Base-by-base conservation (phyloP, 2,329 filamentous ascomycete genomes). In the Fusarium sp. region DNA sequence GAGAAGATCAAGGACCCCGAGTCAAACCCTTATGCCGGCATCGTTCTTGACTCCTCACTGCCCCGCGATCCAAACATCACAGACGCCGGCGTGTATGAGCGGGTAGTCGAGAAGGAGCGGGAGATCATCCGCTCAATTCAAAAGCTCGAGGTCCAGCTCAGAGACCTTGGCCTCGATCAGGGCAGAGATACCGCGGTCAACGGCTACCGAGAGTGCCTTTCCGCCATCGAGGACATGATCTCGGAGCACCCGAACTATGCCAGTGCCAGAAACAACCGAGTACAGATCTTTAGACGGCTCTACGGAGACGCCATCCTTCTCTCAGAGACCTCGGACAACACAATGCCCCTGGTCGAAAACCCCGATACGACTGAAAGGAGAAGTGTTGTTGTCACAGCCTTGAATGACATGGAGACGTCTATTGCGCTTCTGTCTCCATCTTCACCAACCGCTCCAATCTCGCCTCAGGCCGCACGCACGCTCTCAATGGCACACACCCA, bases 191-290 rank as follows among this genome's bases (percentile, higher is more conserved):
- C 71, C 17, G 82, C 86, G 5, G 76, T 85, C 33, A 77, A 82
- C 2, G 84, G 84, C 43, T 92, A 91, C 76, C 83, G 81, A 30
- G 70, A 81, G 38, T 86, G 86, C 63, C 80, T 91, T 20, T 79
- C 81, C 11, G 81, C 84, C 7, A 84, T 95, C 6, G 86, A 87
- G 33, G 79, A 81, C 3, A 85, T 95, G 35, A 88, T 95, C 45
- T 78, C 84, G 3, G 82, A 88, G 27, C 80, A 90, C 63, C 92
- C 93, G 4, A 82, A 84, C 35, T 95, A 95, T 81, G 92, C 93
- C 25, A 94, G 92, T 72, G 92, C 91, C 7, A 88, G 90, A 67
- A 93, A 95, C 80, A 95, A 96, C 81, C 88, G 93, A 59, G 93
- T 92, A 4, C 94, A 95, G 80, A 87, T 92, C 10, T 76, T 88